Conservation (phyloP, 306 rosid species). For the Biancaea sappan region DNA sequence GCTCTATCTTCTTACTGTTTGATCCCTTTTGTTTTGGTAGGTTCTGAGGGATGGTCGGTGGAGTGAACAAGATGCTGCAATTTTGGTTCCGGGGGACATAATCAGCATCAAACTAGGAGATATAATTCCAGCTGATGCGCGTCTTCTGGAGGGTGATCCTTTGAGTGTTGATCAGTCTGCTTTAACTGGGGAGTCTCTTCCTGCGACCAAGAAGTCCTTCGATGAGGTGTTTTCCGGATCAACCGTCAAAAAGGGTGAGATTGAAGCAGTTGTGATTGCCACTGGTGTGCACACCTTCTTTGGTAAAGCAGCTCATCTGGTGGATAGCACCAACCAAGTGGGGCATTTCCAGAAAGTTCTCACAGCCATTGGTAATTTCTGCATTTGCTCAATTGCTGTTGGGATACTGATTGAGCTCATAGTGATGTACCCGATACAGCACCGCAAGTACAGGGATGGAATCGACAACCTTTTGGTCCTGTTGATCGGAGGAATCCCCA, state of each 20-base stretch:
- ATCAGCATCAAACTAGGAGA: conserved; percentile 92
- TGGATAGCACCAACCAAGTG: conserved; percentile 95
- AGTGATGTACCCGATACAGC: conserved; percentile 93
- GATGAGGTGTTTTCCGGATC: conserved; percentile 97
- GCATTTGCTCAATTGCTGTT: conserved; percentile 84
- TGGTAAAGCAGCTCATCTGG: conserved; percentile 96
- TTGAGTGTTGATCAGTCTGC: conserved; percentile 96
- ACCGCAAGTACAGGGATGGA: conserved; percentile 81
- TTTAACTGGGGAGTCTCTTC: conserved; percentile 93
- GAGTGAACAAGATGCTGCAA: conserved; percentile 92
- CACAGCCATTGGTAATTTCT: conserved; percentile 94
- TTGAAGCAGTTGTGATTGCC: conserved; percentile 93
- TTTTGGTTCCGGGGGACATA: conserved; percentile 91
- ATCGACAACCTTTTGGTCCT: conserved; percentile 91
- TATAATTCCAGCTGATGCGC: conserved; percentile 93
- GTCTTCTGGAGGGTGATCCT: conserved; percentile 96
- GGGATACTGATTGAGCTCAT: conserved; percentile 74
- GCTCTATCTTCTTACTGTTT: conserved; percentile 21
- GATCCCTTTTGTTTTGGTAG: conserved; percentile 39
- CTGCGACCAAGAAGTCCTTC: conserved; percentile 75
- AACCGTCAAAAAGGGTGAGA: conserved; percentile 93
- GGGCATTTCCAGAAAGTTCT: conserved; percentile 99
- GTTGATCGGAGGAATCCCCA: conserved; percentile 95
- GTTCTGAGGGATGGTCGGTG: conserved; percentile 85
- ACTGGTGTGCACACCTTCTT: conserved; percentile 98